Base-by-base conservation (phyloP, 768 basidiomycete species). In the Phaffia tasmanica region DNA sequence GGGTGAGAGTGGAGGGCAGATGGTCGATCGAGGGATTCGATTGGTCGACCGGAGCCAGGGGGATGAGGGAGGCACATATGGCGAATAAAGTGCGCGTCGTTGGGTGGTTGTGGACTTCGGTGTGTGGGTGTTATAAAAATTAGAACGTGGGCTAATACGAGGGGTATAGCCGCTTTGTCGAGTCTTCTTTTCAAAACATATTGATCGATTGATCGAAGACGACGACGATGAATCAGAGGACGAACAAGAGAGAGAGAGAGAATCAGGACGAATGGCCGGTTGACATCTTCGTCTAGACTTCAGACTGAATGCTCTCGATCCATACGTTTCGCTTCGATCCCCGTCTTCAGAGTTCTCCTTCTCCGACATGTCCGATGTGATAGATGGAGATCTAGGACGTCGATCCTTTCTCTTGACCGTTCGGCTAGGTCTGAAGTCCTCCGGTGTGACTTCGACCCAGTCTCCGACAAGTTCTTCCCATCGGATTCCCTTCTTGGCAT, bases 401-500 rank as follows among this genome's bases (percentile, higher is more conserved):
- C 35, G 35, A 23, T 47, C 11, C 21, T 54, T 56, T n/a, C 11
- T 56, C 3, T 11, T 23, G 21, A 8, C 25, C 55, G 27, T 32
- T 35, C 63, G 30, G 11, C 42, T 5, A 11, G 23, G 18, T 25
- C 49, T 51, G 35, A 11, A 46, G 19, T 29, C 7, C 7, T 29
- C 27, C 16, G 63, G 54, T 8, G 63, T 64, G 11, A 51, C 63
- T 29, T 64, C 63, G 46, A 64, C 63, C 63, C 63, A 64, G 9
- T 35, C 63, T 25, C 63, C 63, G 19, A 64, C 55, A 35, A 64
- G 42, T 51, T 64, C 63, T 42, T 64, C 63, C 50, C 50, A 64
- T 25, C 63, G 29, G 46, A 64, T 64, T 25, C 29, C 63, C 35
- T 51, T 63, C 62, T 32, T 49, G 53, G 21, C n/a, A 56, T 55